Percentiles rank a stretch among this genome's conserved stretches.
Evolutionary conservation across 2,329 filamentous ascomycete genomes (phyloP).

Genomic region (Alternaria infectoria): DNA sequence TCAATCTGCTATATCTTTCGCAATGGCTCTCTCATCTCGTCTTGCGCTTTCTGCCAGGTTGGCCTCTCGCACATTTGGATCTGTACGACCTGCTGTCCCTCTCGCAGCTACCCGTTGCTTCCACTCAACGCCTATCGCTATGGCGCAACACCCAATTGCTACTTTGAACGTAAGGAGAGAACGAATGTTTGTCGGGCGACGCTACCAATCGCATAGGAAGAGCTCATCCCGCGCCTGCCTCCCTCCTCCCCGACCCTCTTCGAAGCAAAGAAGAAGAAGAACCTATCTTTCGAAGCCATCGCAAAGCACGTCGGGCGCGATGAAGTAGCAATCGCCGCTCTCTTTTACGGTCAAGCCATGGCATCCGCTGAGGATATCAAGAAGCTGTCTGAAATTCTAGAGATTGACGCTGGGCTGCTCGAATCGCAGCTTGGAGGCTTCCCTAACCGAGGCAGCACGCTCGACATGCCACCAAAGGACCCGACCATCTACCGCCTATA

Average conservation of each 20-base stretch:
- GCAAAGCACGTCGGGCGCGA: slow-evolving; percentile 74
- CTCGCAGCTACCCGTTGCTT: slow-evolving; percentile 34
- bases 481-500: slow-evolving; percentile 89
- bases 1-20: slow-evolving; percentile 16
- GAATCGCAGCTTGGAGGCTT: slow-evolving; percentile 70
- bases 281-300: slow-evolving; percentile 80
- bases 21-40: slow-evolving; percentile 35
- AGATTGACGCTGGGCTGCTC: slow-evolving; percentile 63
- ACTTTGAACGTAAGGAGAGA: slow-evolving; percentile 42
- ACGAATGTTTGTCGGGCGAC: background rate
- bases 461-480: slow-evolving; percentile 84
- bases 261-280: slow-evolving; percentile 76
- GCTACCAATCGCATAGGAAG: slow-evolving; percentile 56
- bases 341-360: slow-evolving; percentile 88
- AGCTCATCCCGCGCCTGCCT: slow-evolving; percentile 73
- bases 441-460: slow-evolving; percentile 78
- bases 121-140: slow-evolving; percentile 33
- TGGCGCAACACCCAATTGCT: slow-evolving; percentile 49
- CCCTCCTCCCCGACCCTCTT: slow-evolving; percentile 76
- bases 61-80: slow-evolving; percentile 39
- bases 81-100: slow-evolving; percentile 29
- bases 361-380: slow-evolving; percentile 73
- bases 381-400: slow-evolving; percentile 70
- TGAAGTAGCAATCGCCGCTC: slow-evolving; percentile 82
- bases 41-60: slow-evolving; percentile 40